Base-by-base conservation (phyloP, 352 stramenopile species). In the Phytophthora constricta region DNA sequence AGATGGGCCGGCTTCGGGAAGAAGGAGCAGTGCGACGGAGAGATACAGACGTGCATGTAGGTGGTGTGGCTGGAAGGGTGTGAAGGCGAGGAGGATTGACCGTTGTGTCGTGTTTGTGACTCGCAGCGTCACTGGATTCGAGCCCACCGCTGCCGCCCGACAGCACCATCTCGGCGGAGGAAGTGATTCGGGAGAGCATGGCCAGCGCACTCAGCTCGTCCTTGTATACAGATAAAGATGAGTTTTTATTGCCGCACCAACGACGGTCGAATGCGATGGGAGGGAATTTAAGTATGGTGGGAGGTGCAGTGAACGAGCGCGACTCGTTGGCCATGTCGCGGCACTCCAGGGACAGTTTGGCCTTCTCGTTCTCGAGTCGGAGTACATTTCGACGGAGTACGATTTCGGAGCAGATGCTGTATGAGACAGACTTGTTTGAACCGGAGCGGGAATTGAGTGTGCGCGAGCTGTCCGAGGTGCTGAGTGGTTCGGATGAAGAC, bases 121-220 rank as follows among this genome's bases (percentile, higher is more conserved):
- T 50, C 60, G 37, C 51, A 89, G 82, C 83, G 4, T 76, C 77
- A 8, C 75, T 90, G 55, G 80, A 88, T 56, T 65, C 84, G 16
- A 90, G 84, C 58, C 83, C 83, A 11, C 84, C 84, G 48, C 69
- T 96, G 33, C 88, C 88, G 5, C 80, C 84, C 2, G 86, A 95
- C 62, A 91, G 83, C 25, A 96, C 77, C 19, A 93, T 96, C 60
- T 93, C 85, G 13, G 86, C 88, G 3, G 86, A 96, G 64, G 88
- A 96, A 65, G 86, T 96, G 53, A 94, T 96, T 58, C 80, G 88
- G 39, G 88, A 95, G 50, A 93, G 84, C 62, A 82, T 93, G 67
- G 88, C 87, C 16, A 96, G 88, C 62, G 82, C 82, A 23, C 76
- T 88, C 27, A 84, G 81, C 72, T 92, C 82, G 34, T 84, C 84